Percentiles rank a stretch among this genome's conserved stretches.
These are phyloP conservation scores for Fusarium nelsonii DNA, from an alignment of 2,329 filamentous ascomycete genomes.

Conservation along the genomic window DNA sequence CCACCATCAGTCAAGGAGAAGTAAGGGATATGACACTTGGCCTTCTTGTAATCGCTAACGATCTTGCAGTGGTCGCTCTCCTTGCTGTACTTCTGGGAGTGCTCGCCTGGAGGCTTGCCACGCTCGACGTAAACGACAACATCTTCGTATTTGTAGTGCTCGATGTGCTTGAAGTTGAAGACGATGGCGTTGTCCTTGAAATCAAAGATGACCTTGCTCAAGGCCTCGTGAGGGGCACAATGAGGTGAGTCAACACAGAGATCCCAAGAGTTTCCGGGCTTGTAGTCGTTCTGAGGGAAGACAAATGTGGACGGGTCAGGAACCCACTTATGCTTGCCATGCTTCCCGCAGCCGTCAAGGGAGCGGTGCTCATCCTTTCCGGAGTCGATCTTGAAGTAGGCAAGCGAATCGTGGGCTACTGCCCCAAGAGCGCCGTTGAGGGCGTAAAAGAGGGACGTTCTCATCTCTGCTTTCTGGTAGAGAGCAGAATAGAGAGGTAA, in stretches of 20 bases:
- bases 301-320: conserved; percentile 46
- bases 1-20: conserved; percentile 45
- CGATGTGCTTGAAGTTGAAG: conserved; percentile 43
- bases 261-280: conserved; percentile 43
- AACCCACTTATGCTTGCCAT: conserved; percentile 45
- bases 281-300: conserved; percentile 42
- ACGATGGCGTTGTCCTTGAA: conserved; percentile 46
- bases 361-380: conserved; percentile 21
- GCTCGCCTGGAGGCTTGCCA: conserved; percentile 35
- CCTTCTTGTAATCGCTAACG: conserved; percentile 39
- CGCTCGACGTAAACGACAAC: conserved; percentile 42
- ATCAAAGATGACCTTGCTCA: conserved; percentile 44
- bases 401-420: conserved; percentile 43
- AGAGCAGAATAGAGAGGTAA: conserved; percentile 31
- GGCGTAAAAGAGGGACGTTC: conserved; percentile 43
- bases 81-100: conserved; percentile 44
- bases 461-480: conserved; percentile 38
- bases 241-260: conserved; percentile 40
- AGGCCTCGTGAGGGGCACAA: conserved; percentile 42
- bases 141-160: conserved; percentile 49
- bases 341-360: conserved; percentile 43
- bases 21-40: conserved; percentile 46
- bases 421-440: conserved; percentile 44
- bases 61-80: conserved; percentile 42
- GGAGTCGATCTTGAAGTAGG: conserved; percentile 37